Base-by-base conservation (phyloP, 345 rosid genomes). In the Euphorbia peplus region DNA sequence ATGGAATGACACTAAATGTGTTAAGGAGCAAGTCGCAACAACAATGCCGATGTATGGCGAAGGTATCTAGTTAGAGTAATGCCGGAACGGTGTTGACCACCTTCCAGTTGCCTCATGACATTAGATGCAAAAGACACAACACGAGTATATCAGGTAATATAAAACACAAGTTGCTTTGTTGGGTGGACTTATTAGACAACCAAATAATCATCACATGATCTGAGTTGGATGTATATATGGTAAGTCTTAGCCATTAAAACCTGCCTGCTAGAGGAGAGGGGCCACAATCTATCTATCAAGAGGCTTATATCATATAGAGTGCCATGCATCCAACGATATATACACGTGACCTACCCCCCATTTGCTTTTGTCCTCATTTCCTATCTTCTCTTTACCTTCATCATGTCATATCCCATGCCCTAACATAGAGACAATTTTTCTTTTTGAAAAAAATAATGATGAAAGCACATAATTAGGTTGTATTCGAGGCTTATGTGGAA, bases 261-360 rank as follows among this genome's bases (percentile, higher is more conserved):
- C 50, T 25, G 64, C 44, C 19, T 5, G n/a, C n/a, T n/a, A n/a
- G n/a, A n/a, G n/a, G n/a, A n/a, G 35, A 22, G 57, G 32, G 22
- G 73, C 78, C 62, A 54, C 29, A 41, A 67, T 63, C n/a, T n/a
- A n/a, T n/a, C n/a, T n/a, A n/a, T n/a, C 42, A 67, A 62, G 22
- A 35, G 56, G 19, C 68, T 13, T 24, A 39, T 60, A n/a, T n/a
- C n/a, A n/a, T n/a, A n/a, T 18, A 3, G 1, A 42, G 44, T 35
- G 70, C 64, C 81, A 71, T 78, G 69, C 73, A 59, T 60, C 69
- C 66, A 46, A 35, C 63, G 37, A 72, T 63, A 73, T 42, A 60
- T 14, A n/a, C 54, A 51, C 51, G 69, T 58, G 76, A 68, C 82
- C 78, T 64, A 76, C 74, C 50, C 44, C n/a, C 47, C 82, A 76